Conservation (phyloP, 805 yeast species). For the Kluyveromyces aestuarii region DNA sequence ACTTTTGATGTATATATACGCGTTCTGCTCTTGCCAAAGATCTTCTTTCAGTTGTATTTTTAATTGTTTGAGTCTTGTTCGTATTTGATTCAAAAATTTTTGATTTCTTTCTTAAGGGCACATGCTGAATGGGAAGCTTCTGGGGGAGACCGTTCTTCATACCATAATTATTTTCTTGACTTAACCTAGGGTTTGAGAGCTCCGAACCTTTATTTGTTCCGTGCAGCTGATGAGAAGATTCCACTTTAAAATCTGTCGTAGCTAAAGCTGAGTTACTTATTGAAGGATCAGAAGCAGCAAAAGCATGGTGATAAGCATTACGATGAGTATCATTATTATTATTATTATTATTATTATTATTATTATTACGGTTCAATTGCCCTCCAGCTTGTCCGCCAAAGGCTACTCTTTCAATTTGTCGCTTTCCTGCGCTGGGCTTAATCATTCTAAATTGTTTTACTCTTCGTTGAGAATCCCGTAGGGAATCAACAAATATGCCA, state of each 20-base stretch:
- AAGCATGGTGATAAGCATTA: background rate
- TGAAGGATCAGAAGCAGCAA: background rate
- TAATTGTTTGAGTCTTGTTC: background rate
- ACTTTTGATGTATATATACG: background rate
- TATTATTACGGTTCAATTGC: background rate
- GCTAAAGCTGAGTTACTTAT: background rate
- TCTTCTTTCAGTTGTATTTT: background rate
- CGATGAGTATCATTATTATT: background rate
- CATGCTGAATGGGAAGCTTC: background rate
- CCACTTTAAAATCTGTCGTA: background rate
- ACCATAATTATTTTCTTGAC: background rate
- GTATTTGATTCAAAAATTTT: background rate
- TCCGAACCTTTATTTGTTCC: background rate
- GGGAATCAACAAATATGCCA: slow-evolving; percentile 12
- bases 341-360: too few relatives aligned
- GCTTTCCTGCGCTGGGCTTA: slow-evolving; percentile 9
- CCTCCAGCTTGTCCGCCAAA: slow-evolving; percentile 26
- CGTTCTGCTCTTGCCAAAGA: background rate
- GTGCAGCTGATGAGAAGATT: background rate
- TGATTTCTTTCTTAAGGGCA: background rate
- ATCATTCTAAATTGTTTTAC: slow-evolving; percentile 15
- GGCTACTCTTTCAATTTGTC: slow-evolving; percentile 20
- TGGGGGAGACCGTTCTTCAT: background rate
- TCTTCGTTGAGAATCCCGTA: slow-evolving; percentile 14
- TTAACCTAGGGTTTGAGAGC: background rate